Conservation (phyloP, 768 basidiomycete genomes). For the Boletus vinaceobasis region DNA sequence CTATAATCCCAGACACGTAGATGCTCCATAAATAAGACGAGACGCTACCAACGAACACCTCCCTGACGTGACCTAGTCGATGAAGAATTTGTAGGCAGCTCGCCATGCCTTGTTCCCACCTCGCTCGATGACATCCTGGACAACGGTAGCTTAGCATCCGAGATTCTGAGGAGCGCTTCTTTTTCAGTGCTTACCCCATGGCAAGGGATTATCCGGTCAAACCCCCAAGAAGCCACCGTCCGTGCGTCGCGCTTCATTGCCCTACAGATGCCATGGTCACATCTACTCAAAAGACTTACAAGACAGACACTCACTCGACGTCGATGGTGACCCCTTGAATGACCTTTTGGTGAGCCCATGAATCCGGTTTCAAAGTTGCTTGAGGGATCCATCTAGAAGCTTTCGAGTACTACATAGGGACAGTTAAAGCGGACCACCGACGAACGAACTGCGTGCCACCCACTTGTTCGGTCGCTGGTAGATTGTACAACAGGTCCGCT, state of each 20-base stretch:
- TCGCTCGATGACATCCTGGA: conserved; percentile 59
- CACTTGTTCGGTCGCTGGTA: conserved; percentile 76
- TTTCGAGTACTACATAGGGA: conserved; percentile 39
- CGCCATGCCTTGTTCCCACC: conserved; percentile 56
- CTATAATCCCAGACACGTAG: background rate
- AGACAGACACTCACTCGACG: conserved; percentile 22
- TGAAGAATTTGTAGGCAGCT: conserved; percentile 36
- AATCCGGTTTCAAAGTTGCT: conserved; percentile 27
- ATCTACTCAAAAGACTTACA: background rate
- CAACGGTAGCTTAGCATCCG: background rate
- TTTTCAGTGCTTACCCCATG: conserved; percentile 45
- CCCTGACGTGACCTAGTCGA: conserved; percentile 13
- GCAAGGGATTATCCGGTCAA: conserved; percentile 71
- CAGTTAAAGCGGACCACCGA: background rate
- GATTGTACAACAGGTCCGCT: conserved; percentile 82
- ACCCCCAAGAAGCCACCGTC: conserved; percentile 70
- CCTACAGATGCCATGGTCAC: conserved; percentile 18
- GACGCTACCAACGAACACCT: background rate
- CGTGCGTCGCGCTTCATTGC: conserved; percentile 62
- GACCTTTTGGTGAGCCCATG: conserved; percentile 29
- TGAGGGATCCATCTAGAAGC: conserved; percentile 29
- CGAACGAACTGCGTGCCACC: background rate
- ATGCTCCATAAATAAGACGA: background rate
- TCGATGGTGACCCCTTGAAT: conserved; percentile 20
- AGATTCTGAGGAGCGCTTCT: background rate